phyloP scores from a whole-genome alignment of 1,139 yeast species.

The Suhomyces taliae region DNA sequence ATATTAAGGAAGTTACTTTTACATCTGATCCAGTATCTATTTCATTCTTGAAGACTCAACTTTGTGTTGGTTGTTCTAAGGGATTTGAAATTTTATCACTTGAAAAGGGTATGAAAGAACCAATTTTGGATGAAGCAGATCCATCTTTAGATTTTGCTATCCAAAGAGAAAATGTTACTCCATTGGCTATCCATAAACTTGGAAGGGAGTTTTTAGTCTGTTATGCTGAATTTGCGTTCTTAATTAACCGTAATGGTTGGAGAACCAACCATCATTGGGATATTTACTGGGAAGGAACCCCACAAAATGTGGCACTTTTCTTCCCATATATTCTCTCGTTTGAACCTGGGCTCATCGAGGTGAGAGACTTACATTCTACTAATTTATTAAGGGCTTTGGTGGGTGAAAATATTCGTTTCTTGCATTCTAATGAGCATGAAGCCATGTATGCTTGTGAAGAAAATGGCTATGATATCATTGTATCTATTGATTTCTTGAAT shows the following conservation, averaged over 20 bases:
- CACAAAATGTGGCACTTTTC: conserved; percentile 88
- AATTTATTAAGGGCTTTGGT: conserved; percentile 83
- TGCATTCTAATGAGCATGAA: conserved; percentile 91
- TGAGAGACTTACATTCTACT: conserved; percentile 86
- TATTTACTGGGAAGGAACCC: conserved; percentile 95
- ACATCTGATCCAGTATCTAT: conserved; percentile 89
- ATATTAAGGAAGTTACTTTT: conserved; percentile 74
- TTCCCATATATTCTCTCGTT: conserved; percentile 92
- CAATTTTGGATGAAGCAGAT: conserved; percentile 90
- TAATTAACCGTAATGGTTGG: conserved; percentile 95
- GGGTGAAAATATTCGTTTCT: conserved; percentile 89
- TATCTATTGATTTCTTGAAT: conserved; percentile 79
- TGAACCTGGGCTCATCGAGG: conserved; percentile 87
- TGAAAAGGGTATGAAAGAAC: conserved; percentile 74
- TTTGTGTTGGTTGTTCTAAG: conserved; percentile 93
- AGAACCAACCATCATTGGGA: conserved; percentile 92
- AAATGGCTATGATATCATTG: conserved; percentile 86
- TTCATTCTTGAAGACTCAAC: conserved; percentile 81
- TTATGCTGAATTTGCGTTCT: conserved; percentile 90
- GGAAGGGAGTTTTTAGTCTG: conserved; percentile 85
- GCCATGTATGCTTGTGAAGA: conserved; percentile 93
- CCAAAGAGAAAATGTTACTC: conserved; percentile 75
- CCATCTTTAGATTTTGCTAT: conserved; percentile 96
- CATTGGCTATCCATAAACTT: conserved; percentile 86
- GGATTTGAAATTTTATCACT: conserved; percentile 93